Base-by-base conservation (phyloP, 2,329 filamentous ascomycete species). In the Monosporascus sp. region DNA sequence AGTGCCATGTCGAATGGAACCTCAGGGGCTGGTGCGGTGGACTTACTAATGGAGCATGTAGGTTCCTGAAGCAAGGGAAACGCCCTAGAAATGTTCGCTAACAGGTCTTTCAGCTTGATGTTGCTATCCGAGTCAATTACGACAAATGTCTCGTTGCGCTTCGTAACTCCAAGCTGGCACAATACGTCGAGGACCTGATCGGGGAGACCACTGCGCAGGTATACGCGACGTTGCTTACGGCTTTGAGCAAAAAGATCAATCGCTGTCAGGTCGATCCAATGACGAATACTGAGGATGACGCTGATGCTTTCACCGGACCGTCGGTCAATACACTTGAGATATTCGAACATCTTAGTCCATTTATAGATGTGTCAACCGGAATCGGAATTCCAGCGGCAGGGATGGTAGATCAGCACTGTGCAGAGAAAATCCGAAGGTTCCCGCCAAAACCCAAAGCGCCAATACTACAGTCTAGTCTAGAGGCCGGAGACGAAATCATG, bases 71-170 rank as follows among this genome's bases (percentile, higher is more conserved):
- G 44, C 45, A 49, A 41, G 47, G 39, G 25, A 50, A 15, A 17
- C 31, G n/a, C 25, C 15, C 24, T 17, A n/a, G 8, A 24, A 43
- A 15, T 25, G 11, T 24, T 46, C 9, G 46, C 47, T 58, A 41
- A 48, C 65, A 73, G 60, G 70, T 61, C 20, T 49, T 52, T 2
- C 65, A 95, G 85, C 80, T 83, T 48, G 81, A 88, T 53, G 76
- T 91, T 58, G 79, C 92, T 37, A 76, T 97, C 48, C 83, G 87
- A 27, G 77, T 97, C 51, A 97, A 96, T 66, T 87, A 90, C 63
- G 87, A 92, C 52, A 95, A 93, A 68, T 89, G 90, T 54, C 76
- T 87, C 6, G 89, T 97, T 9, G 85, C 89, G 48, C 77, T 96
- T 57, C 89, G 93, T 52, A 96, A 90, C 62, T 81, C 86, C 58